phyloP scores from a whole-genome alignment of 345 rosid genomes.

The Microcos paniculata region DNA sequence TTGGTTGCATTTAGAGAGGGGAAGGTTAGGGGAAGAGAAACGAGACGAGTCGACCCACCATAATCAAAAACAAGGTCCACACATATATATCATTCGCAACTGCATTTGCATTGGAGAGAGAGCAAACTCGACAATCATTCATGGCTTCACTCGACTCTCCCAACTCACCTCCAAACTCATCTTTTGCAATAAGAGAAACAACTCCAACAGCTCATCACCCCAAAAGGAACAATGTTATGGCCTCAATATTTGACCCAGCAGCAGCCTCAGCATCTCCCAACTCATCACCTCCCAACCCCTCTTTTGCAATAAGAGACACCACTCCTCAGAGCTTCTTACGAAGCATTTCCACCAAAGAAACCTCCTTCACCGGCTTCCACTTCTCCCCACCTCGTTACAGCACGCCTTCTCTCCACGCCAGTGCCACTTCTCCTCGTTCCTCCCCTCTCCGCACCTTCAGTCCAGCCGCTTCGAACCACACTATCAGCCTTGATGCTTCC shows the following conservation, averaged over 20 bases:
- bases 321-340: conserved; percentile 16
- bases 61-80: neutral
- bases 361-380: conserved; percentile 31
- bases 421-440: conserved; percentile 24
- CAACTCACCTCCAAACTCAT: conserved; percentile 40
- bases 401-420: conserved; percentile 27
- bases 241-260: neutral
- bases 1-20: neutral
- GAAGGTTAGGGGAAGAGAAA: too few relatives aligned
- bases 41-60: neutral
- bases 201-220: neutral
- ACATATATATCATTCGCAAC: neutral
- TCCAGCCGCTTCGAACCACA: conserved; percentile 6
- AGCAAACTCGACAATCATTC: neutral
- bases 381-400: conserved; percentile 31
- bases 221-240: neutral
- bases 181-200: conserved; percentile 38
- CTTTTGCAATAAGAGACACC: conserved; percentile 32
- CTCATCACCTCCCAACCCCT: conserved; percentile 40
- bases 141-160: conserved; percentile 39
- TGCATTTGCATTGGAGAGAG: neutral
- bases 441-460: conserved; percentile 21
- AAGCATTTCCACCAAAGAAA: conserved; percentile 42
- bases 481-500: conserved; percentile 13
- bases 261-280: conserved; percentile 34